These are phyloP conservation scores for Oryza longistaminata DNA, from an alignment of 176 grass and related monocot species.

Conservation along the genomic window DNA sequence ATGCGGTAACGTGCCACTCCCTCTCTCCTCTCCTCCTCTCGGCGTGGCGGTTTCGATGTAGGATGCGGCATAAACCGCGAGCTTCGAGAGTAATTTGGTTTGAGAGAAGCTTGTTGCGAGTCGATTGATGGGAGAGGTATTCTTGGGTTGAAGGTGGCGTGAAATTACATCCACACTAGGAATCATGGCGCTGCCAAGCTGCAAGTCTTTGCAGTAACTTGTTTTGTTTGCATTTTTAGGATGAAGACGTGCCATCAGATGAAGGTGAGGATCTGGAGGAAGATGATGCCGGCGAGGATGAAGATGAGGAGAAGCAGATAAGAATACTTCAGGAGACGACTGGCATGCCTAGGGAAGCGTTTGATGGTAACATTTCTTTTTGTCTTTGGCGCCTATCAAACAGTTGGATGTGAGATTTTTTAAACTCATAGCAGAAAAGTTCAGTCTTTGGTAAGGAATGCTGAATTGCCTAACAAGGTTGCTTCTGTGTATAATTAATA, in stretches of 20 bases:
- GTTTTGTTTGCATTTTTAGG: conserved; percentile 45
- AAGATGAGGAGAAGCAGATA: conserved; percentile 64
- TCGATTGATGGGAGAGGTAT: background rate
- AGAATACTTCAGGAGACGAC: conserved; percentile 85
- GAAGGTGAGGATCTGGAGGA: conserved; percentile 73
- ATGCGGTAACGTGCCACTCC: conserved; percentile 35
- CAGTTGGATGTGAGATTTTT: background rate
- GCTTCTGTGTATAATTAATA: background rate
- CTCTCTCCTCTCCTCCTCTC: background rate
- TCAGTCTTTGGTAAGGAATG: background rate
- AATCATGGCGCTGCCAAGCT: background rate
- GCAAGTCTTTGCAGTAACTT: background rate
- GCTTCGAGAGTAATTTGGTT: background rate
- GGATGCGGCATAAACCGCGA: background rate
- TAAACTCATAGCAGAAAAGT: background rate
- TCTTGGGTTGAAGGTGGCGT: background rate
- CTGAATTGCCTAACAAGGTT: background rate
- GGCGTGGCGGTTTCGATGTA: background rate
- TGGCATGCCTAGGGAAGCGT: conserved; percentile 80
- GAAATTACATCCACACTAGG: background rate
- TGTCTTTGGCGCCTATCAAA: background rate
- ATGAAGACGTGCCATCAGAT: conserved; percentile 84
- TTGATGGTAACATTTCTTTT: conserved; percentile 58
- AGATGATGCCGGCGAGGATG: conserved; percentile 43
- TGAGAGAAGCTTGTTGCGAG: background rate